A percentile compares a stretch with the other conserved stretches of the same genome.
These are phyloP conservation scores for Ephemerocybe angulata DNA, from an alignment of 768 basidiomycete species.

Conservation along the genomic window DNA sequence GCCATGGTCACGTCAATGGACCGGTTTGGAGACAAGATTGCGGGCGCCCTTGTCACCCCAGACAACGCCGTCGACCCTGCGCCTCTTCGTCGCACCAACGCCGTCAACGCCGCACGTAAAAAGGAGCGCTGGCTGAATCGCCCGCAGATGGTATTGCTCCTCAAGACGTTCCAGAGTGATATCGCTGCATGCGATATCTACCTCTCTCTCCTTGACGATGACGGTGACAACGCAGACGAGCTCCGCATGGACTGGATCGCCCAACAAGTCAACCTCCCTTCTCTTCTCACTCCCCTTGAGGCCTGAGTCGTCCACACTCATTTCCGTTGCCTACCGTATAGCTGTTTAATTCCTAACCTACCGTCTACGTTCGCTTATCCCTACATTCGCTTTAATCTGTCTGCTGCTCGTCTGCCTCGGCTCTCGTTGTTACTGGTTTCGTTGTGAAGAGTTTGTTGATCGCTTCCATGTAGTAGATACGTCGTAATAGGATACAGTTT, in stretches of 20 bases:
- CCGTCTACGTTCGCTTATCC: background rate
- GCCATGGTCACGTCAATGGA: background rate
- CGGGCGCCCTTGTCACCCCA: conserved; percentile 7
- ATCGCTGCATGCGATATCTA: conserved; percentile 5
- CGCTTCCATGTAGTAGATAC: background rate
- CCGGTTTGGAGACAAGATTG: background rate
- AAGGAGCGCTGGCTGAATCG: conserved; percentile 5
- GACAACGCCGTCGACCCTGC: conserved; percentile 2
- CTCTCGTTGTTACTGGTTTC: too few species aligned
- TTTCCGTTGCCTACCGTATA: background rate
- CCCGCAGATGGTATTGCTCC: background rate
- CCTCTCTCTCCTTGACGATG: background rate
- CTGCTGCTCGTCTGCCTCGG: too few species aligned
- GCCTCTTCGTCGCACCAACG: conserved; percentile 5
- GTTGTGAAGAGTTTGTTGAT: background rate
- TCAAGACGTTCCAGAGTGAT: conserved; percentile 8
- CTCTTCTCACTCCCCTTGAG: background rate
- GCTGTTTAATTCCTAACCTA: background rate
- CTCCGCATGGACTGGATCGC: conserved; percentile 9
- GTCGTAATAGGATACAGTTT: background rate
- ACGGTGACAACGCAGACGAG: too few species aligned
- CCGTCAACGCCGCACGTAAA: background rate
- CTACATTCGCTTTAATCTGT: background rate
- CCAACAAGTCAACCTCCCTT: conserved; percentile 1
- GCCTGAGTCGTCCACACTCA: background rate